Conservation (phyloP, 345 rosid species). For the Excoecaria cochinchinensis region DNA sequence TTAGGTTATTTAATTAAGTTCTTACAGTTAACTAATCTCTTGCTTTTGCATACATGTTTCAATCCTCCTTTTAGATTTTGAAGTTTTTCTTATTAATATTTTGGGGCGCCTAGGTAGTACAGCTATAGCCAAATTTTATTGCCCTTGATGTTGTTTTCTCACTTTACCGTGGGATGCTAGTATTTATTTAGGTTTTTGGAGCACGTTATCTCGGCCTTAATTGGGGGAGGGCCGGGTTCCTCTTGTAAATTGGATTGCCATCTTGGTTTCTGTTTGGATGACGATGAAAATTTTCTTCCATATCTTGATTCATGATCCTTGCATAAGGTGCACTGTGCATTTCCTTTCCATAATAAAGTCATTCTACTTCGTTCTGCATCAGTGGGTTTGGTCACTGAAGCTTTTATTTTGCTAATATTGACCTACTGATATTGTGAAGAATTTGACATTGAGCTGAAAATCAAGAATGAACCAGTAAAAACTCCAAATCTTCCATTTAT, state of each 20-base stretch:
- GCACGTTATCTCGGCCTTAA: neutral
- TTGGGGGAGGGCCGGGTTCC: neutral
- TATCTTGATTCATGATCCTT: neutral
- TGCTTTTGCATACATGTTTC: neutral
- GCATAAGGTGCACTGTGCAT: neutral
- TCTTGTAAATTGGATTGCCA: neutral
- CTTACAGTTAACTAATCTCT: neutral
- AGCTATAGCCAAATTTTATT: neutral
- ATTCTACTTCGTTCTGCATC: neutral
- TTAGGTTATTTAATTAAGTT: neutral
- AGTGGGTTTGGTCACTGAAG: neutral
- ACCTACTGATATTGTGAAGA: slow-evolving; percentile 28
- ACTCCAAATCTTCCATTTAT: slow-evolving; percentile 38
- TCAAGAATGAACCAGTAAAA: slow-evolving; percentile 44
- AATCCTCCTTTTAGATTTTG: neutral
- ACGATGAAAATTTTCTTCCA: neutral
- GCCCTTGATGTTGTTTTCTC: neutral
- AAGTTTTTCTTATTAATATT: neutral
- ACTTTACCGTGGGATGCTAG: neutral
- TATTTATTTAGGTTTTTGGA: neutral
- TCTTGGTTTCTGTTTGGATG: neutral
- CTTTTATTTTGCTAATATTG: slow-evolving; percentile 8
- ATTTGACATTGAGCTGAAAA: slow-evolving; percentile 36
- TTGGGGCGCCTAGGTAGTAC: neutral
- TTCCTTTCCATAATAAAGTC: neutral